These are phyloP conservation scores for Berberis vulgaris DNA, from an alignment of 164 flowering plant species.

Conservation along the genomic window DNA sequence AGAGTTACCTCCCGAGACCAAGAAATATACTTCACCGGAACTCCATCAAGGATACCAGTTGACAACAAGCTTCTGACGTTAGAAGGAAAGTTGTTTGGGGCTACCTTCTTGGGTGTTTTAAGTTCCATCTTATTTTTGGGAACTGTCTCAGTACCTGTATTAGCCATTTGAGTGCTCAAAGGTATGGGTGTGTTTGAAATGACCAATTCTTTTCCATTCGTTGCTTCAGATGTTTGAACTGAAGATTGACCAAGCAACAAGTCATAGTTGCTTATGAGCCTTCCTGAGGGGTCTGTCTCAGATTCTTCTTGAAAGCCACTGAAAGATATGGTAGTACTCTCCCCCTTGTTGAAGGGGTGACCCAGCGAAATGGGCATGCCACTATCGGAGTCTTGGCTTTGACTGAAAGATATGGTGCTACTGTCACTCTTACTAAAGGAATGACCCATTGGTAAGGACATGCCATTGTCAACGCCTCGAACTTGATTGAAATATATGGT, in stretches of 20 bases:
- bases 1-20: constrained; percentile 46
- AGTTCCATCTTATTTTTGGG: constrained; percentile 30
- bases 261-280: constrained; percentile 30
- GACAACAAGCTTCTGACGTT: constrained; percentile 58
- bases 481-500: constrained; percentile 36
- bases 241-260: constrained; percentile 25
- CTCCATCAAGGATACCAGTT: constrained; percentile 79
- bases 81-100: constrained; percentile 61
- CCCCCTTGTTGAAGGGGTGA: constrained; percentile 9
- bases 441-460: constrained; percentile 3
- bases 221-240: constrained; percentile 21
- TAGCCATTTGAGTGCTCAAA: constrained; percentile 8
- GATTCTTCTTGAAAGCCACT: constrained; percentile 36
- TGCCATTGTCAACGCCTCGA: constrained; percentile 21
- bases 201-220: constrained; percentile 18
- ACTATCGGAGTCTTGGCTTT: constrained; percentile 31
- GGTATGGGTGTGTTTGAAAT: constrained; percentile 11
- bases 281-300: constrained; percentile 21
- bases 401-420: constrained; percentile 11
- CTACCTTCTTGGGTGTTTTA: constrained; percentile 36
- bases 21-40: constrained; percentile 56
- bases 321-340: constrained; percentile 11
- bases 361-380: constrained; percentile 16
- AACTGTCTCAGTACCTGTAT: constrained; percentile 16
- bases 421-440: neutral